A percentile compares a stretch with the other conserved stretches of the same genome.
Conservation (phyloP, 169 alveolate genomes). For the Cyclospora cayetanensis region DNA sequence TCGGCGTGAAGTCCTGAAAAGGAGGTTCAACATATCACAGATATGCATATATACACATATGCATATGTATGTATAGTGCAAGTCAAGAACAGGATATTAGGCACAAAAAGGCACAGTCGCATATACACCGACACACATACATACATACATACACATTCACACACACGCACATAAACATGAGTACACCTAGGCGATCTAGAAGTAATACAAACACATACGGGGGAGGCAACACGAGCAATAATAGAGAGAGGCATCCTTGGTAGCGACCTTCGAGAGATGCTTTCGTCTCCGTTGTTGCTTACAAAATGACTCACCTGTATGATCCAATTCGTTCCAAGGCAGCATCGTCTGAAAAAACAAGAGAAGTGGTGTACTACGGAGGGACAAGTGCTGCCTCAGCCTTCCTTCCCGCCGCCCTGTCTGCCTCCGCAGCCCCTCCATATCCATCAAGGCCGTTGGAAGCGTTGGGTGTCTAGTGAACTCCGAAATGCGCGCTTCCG, state of each 20-base stretch:
- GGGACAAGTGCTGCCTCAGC: background rate
- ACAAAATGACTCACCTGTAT: constrained; percentile 7
- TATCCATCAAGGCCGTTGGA: constrained; percentile 2
- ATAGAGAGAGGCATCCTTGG: too few relatives aligned
- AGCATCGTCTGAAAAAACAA: constrained; percentile 34
- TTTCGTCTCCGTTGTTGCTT: background rate
- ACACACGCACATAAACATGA: background rate
- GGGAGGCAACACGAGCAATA: background rate
- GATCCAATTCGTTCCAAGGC: constrained; percentile 60
- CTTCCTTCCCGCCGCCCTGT: background rate
- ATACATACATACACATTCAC: background rate
- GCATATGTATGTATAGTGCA: background rate
- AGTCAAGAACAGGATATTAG: background rate
- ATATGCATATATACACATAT: background rate
- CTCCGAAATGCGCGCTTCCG: constrained; percentile 28
- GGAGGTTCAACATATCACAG: background rate
- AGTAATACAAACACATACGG: background rate
- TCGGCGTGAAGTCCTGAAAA: background rate
- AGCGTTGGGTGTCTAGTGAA: background rate
- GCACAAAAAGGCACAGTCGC: background rate
- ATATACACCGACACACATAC: background rate
- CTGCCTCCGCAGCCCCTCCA: background rate
- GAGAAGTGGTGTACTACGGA: constrained; percentile 9
- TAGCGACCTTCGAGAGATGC: background rate
- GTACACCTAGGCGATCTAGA: background rate